Percentiles rank a stretch among this genome's conserved stretches.
phyloP scores from a whole-genome alignment of 2,329 filamentous ascomycete genomes.

The Byssochlamys sp. region DNA sequence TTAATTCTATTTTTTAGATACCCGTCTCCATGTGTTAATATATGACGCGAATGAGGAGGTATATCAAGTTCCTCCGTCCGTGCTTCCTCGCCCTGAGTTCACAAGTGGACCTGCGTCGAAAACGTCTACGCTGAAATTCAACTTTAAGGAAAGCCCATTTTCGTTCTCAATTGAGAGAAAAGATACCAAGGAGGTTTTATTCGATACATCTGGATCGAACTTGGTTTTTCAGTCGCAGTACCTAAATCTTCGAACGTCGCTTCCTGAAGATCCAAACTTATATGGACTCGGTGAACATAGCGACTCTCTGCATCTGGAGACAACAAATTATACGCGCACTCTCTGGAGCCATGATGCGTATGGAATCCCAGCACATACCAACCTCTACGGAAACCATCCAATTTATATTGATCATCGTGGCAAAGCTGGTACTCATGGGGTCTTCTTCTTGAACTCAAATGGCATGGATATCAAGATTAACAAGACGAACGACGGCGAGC shows the following conservation, averaged over 20 bases:
- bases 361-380: constrained; percentile 49
- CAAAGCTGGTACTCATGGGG: constrained; percentile 48
- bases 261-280: constrained; percentile 59
- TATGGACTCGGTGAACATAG: constrained; percentile 74
- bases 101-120: constrained; percentile 37
- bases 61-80: constrained; percentile 63
- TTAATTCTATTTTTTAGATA: constrained; percentile 34
- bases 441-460: constrained; percentile 63
- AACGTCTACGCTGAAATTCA: constrained; percentile 35
- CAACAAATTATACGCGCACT: constrained; percentile 59
- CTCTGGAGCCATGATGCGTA: constrained; percentile 62
- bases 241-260: constrained; percentile 58
- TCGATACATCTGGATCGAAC: constrained; percentile 57
- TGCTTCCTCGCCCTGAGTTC: constrained; percentile 52
- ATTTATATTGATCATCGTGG: constrained; percentile 65
- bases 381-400: constrained; percentile 65
- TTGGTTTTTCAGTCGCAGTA: constrained; percentile 73
- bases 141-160: constrained; percentile 51
- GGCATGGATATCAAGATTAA: constrained; percentile 71
- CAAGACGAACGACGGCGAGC: constrained; percentile 46
- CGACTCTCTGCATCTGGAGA: constrained; percentile 59
- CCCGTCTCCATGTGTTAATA: constrained; percentile 65
- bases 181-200: constrained; percentile 38
- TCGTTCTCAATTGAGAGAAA: constrained; percentile 50
- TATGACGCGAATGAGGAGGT: constrained; percentile 59